Percentiles rank a stretch among this genome's conserved stretches.
Evolutionary conservation across 352 stramenopile genomes (phyloP).

Genomic region (Globisporangium polare): DNA sequence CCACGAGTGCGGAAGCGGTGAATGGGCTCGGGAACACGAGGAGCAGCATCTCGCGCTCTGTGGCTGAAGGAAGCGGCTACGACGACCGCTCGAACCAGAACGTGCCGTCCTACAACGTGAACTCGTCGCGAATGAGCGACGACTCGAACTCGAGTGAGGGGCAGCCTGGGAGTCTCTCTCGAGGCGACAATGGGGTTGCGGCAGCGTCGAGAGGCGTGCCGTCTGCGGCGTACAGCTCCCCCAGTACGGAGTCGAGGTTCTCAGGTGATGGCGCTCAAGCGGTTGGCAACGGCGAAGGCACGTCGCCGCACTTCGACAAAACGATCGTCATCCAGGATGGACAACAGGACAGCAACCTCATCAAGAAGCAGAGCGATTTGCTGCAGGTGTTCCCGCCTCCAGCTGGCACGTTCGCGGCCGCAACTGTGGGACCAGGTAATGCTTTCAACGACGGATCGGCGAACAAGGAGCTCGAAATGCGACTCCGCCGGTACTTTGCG

Average conservation of each 20-base stretch:
- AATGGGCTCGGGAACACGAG: constrained; percentile 1
- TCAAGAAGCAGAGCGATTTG: constrained; percentile 21
- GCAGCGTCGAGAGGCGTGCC: background rate
- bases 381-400: constrained; percentile 14
- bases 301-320: constrained; percentile 10
- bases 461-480: constrained; percentile 28
- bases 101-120: constrained; percentile 5
- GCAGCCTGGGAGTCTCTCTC: background rate
- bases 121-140: constrained; percentile 6
- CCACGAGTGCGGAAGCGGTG: constrained; percentile 10
- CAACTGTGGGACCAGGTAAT: constrained; percentile 15
- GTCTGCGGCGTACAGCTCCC: background rate
- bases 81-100: constrained; percentile 6
- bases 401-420: constrained; percentile 13
- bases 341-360: constrained; percentile 5
- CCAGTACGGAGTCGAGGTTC: background rate
- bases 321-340: background rate
- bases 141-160: constrained; percentile 13
- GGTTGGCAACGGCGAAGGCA: background rate
- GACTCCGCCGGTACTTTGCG: constrained; percentile 53
- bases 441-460: constrained; percentile 13
- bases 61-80: too few species aligned
- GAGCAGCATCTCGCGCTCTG: background rate
- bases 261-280: background rate
- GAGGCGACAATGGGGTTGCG: background rate